phyloP scores from a whole-genome alignment of 495 filamentous ascomycete species.

The Neurospora tetraspora region DNA sequence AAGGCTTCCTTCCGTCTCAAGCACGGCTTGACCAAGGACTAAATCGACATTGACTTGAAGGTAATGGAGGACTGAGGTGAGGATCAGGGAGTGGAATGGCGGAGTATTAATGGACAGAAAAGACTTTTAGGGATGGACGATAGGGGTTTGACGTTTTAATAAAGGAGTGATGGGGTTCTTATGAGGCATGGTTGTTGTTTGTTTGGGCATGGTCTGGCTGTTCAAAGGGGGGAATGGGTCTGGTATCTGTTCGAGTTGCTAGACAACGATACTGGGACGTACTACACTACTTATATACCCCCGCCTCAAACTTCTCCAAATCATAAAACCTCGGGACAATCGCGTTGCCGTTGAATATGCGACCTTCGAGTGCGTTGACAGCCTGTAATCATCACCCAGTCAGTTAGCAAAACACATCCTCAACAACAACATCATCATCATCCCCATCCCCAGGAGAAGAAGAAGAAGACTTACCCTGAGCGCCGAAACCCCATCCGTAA shows the following conservation, averaged over 20 bases:
- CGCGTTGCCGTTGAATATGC: slow-evolving; percentile 75
- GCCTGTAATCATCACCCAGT: slow-evolving; percentile 41
- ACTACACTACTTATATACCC: slow-evolving; percentile 42
- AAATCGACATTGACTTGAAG: too few relatives aligned
- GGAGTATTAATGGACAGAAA: not conserved
- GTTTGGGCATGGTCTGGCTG: too few relatives aligned
- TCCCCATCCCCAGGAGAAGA: not conserved
- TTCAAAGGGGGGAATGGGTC: not conserved
- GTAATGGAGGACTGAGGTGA: too few relatives aligned
- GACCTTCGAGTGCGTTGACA: slow-evolving; percentile 75
- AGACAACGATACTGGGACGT: not conserved
- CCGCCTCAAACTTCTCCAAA: slow-evolving; percentile 65
- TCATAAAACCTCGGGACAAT: slow-evolving; percentile 75
- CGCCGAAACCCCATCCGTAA: slow-evolving; percentile 69
- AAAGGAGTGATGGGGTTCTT: too few relatives aligned
- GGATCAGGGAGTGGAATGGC: too few relatives aligned
- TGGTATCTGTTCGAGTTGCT: not conserved
- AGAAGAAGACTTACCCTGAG: slow-evolving; percentile 51
- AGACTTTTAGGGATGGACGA: not conserved
- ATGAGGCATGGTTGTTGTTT: too few relatives aligned
- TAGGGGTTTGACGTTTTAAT: not conserved
- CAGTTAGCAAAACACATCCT: not conserved
- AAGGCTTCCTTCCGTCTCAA: not conserved
- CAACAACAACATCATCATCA: not conserved
- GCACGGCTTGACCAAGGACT: too few relatives aligned